Conservation (phyloP, 306 rosid genomes). For the Potentilla sterilis region DNA sequence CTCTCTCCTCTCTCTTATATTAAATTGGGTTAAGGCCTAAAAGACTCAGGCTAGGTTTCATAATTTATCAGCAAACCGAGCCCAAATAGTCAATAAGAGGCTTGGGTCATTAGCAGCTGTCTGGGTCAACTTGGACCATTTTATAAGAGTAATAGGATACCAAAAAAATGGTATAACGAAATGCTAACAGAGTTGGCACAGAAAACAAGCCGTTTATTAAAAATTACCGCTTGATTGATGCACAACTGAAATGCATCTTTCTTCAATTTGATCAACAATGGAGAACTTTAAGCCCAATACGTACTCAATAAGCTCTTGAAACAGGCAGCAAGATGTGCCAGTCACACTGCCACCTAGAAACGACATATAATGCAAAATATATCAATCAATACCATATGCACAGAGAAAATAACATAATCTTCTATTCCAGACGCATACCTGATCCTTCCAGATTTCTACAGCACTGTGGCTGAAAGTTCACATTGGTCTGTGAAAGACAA, state of each 20-base stretch:
- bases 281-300: conserved; percentile 80
- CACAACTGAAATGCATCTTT: conserved; percentile 50
- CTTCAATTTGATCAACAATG: conserved; percentile 45
- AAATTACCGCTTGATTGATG: conserved; percentile 86
- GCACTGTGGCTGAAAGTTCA: conserved; percentile 43
- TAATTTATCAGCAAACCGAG: not conserved
- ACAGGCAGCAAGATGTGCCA: conserved; percentile 38
- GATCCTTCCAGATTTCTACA: conserved; percentile 39
- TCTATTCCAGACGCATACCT: conserved; percentile 53
- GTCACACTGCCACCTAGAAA: conserved; percentile 44
- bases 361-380: conserved; percentile 22
- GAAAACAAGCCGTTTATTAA: not conserved
- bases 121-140: not conserved
- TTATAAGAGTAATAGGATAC: too few species aligned
- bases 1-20: conserved; percentile 4
- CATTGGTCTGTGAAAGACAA: conserved; percentile 28
- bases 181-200: not conserved
- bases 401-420: conserved; percentile 14
- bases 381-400: conserved; percentile 22
- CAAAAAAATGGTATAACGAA: not conserved
- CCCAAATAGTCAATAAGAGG: not conserved
- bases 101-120: conserved; percentile 1
- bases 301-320: conserved; percentile 66
- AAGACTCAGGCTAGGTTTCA: not conserved
- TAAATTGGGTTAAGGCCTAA: not conserved